Base-by-base conservation (phyloP, 2,329 filamentous ascomycete species). In the Aspergillus novofumigatus region DNA sequence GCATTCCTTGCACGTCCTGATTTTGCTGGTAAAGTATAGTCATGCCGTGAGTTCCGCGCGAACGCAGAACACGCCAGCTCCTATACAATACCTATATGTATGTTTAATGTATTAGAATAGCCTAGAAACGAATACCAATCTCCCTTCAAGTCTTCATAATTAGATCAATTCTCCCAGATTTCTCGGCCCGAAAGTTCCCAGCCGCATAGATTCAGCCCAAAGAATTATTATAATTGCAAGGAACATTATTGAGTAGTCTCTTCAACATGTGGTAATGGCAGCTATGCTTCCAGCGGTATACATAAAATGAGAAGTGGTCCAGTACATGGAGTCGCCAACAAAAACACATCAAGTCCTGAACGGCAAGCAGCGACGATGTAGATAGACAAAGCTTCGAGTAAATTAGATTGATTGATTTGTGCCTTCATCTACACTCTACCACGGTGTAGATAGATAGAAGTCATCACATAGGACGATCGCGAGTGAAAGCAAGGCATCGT, bases 1-100 rank as follows among this genome's bases (percentile, higher is more conserved):
- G 59, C 55, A 26, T 68, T 68, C 53, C 51, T 58, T 8, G 47
- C 44, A 14, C 11, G 53, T 42, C 41, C 25, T 52, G 51, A 44
- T 8, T 35, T 5, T 42, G 26, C 20, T 6, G 17, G 32, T 38
- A 38, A 38, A 7, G 14, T 7, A 3, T 38, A 7, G 14, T 17
- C 4, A 35, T 35, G 11, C 2, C 14, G 32, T 35, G n/a, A n/a
- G 14, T 35, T 35, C 11, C 11, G 6, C 11, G 32, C 32, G 14
- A 32, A 11, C 32, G 32, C 32, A 17, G 32, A 35, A 4, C 4
- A 35, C 11, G 14, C 3, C 14, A 35, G 14, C 23, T 23, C 23
- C 23, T 23, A 23, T 23, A 23, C 23, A 23, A 23, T 23, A 23
- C 23, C 2, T 23, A 23, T 23, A 23, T 23, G 23, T 3, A 23